A percentile compares a stretch with the other conserved stretches of the same genome.
Evolutionary conservation across 257 asterid species (phyloP).

Genomic region (Solanum medicagineum): DNA sequence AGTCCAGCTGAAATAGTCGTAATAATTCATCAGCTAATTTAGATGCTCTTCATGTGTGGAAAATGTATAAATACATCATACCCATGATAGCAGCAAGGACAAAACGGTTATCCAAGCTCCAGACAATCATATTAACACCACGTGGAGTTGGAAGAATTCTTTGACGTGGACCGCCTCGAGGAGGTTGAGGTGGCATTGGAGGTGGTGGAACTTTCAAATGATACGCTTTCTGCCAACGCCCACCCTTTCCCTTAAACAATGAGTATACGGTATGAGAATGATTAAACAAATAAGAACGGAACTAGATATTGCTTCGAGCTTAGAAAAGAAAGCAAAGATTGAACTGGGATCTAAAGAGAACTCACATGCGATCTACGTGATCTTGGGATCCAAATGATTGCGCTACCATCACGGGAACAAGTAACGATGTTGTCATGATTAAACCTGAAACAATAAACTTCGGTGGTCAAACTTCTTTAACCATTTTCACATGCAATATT

Average conservation of each 20-base stretch:
- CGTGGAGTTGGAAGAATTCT: constrained; percentile 98
- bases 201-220: constrained; percentile 99
- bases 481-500: background rate
- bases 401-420: constrained; percentile 99
- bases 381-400: constrained; percentile 96
- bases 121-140: constrained; percentile 94
- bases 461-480: background rate
- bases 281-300: background rate
- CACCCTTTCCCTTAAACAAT: constrained; percentile 63
- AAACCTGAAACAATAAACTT: constrained; percentile 41
- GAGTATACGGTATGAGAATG: background rate
- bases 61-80: constrained; percentile 21
- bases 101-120: constrained; percentile 99
- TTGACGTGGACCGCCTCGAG: constrained; percentile 99
- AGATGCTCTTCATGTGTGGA: background rate
- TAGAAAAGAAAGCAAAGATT: background rate
- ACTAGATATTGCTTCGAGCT: background rate
- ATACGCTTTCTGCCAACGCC: constrained; percentile 92
- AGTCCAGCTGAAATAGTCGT: background rate
- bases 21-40: background rate
- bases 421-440: constrained; percentile 91
- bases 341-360: background rate
- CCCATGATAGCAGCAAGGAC: constrained; percentile 99
- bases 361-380: constrained; percentile 93
- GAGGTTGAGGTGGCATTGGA: constrained; percentile 95